phyloP scores from a whole-genome alignment of 345 rosid genomes.

The Aquilaria yunnanensis region DNA sequence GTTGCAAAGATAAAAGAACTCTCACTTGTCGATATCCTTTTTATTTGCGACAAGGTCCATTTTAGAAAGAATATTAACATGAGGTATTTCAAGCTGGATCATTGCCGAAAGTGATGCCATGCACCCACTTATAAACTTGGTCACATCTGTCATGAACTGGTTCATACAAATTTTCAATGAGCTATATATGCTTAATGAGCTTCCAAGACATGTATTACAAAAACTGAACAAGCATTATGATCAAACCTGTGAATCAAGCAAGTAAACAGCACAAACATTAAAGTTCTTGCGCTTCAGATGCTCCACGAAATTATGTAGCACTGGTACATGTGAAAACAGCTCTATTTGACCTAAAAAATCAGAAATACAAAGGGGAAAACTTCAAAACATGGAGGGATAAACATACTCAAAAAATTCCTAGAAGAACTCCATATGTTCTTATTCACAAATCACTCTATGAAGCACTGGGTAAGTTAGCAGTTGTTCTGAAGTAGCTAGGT shows the following conservation, averaged over 20 bases:
- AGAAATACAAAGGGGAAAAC: not conserved
- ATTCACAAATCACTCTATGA: too few species aligned
- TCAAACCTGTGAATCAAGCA: constrained; percentile 93
- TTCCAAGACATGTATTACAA: not conserved
- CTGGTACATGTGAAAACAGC: constrained; percentile 83
- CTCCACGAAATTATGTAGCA: constrained; percentile 83
- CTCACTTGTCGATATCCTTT: constrained; percentile 64
- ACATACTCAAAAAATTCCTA: not conserved
- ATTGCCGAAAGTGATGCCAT: constrained; percentile 96
- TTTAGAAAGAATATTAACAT: constrained; percentile 81
- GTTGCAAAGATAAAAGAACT: not conserved
- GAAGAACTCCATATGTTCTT: too few species aligned
- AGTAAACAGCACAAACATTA: constrained; percentile 76
- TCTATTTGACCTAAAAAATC: constrained; percentile 75
- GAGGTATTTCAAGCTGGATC: constrained; percentile 91
- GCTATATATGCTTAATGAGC: constrained; percentile 7
- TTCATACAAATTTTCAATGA: constrained; percentile 10
- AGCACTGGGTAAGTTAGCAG: too few species aligned
- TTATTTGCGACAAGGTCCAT: constrained; percentile 84
- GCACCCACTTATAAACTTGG: constrained; percentile 93
- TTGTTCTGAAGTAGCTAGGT: too few species aligned
- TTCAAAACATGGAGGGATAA: not conserved
- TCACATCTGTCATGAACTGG: constrained; percentile 86
- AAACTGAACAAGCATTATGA: not conserved
- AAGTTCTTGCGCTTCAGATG: constrained; percentile 81